These are phyloP conservation scores for Glycyrrhiza uralensis DNA, from an alignment of 306 rosid species.

Conservation along the genomic window DNA sequence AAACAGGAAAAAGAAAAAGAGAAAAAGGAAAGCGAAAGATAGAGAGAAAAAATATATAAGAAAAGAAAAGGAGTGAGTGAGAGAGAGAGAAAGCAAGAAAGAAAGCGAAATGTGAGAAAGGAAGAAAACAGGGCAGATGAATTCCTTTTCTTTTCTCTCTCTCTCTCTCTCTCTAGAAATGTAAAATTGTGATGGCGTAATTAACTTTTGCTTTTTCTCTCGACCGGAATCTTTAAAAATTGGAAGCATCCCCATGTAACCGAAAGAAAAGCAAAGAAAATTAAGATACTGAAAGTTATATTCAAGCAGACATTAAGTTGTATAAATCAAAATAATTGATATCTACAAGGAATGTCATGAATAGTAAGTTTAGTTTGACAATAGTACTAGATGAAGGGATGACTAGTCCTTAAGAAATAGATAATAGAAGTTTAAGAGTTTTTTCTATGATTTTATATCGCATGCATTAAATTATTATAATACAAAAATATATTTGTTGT, in stretches of 20 bases:
- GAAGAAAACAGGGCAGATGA: constrained; percentile 7
- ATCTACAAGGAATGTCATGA: background rate
- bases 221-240: constrained; percentile 68
- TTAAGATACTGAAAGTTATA: background rate
- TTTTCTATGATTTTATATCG: too few relatives aligned
- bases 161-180: constrained; percentile 13
- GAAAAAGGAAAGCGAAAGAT: constrained; percentile 41
- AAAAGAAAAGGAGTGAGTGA: constrained; percentile 16
- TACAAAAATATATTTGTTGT: too few relatives aligned
- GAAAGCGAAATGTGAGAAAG: constrained; percentile 42
- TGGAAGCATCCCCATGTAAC: constrained; percentile 39
- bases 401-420: too few relatives aligned
- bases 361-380: background rate
- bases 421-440: too few relatives aligned
- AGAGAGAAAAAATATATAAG: background rate
- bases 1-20: constrained; percentile 67
- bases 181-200: constrained; percentile 53
- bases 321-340: background rate
- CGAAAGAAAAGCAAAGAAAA: background rate
- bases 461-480: too few relatives aligned
- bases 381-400: too few relatives aligned
- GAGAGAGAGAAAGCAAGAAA: constrained; percentile 24
- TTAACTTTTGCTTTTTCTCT: constrained; percentile 56
- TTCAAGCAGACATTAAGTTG: background rate
- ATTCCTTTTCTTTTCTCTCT: background rate